Base-by-base conservation (phyloP, 768 basidiomycete species). In the Lentinula lateritia region DNA sequence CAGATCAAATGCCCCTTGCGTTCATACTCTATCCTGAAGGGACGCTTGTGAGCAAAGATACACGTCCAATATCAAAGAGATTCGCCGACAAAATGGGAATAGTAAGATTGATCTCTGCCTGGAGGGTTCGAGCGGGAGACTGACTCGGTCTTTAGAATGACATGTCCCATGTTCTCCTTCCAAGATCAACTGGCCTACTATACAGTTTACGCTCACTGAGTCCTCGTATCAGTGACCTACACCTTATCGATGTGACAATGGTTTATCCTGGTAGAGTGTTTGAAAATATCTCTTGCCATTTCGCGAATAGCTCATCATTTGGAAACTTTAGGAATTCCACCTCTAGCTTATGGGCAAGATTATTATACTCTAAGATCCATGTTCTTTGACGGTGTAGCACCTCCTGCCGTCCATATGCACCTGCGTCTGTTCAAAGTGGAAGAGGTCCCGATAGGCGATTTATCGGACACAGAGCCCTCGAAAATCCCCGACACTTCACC, bases 1-100 rank as follows among this genome's bases (percentile, higher is more conserved):
- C 80, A 55, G 79, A 85, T 68, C 81, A 89, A 64, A 84, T 80
- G 28, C 89, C 93, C 0, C 78, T 97, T 46, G 87, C 88, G 63
- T 85, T 96, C 66, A 78, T 98, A 60, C 80, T 98, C 50, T 98
- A 95, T 71, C 97, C 97, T 0, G 97, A 99, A 72, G 97, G 97
- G 35, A 98, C 96, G 4, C 87, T 98, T 32, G 89, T 95, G 13
- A 94, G 92, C 72, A 81, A 84, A 64, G 79, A 94, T 63, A 98
- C 95, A 4, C 75, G 93, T 52, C 93, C 93, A 0, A 79, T 89
- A 65, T 95, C 91, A 73, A 86, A 84, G 74, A 89, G 88, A 67
- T 98, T 87, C 69, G 94, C 95, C 5, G 88, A 93, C 61, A 94
- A 92, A 75, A 83, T 87, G 68, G 92, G 90, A 6, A 86, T 96